A percentile compares a stretch with the other conserved stretches of the same genome.
Evolutionary conservation across 495 filamentous ascomycete species (phyloP).

Genomic region (Usnea hakonensis): DNA sequence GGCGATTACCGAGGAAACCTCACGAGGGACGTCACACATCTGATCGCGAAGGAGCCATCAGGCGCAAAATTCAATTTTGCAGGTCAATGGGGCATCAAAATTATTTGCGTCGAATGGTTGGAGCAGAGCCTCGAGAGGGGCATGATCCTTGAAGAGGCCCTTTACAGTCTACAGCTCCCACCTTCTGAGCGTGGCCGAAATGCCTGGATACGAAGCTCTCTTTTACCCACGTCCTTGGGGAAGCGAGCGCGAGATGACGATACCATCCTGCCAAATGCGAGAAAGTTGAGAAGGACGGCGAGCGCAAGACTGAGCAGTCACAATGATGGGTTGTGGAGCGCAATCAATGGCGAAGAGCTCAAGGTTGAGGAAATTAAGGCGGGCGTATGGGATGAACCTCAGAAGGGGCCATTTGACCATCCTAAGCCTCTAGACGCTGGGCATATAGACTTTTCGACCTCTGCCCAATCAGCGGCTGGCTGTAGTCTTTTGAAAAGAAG

Average conservation of each 20-base stretch:
- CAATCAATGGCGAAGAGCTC: constrained; percentile 60
- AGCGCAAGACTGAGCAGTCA: constrained; percentile 72
- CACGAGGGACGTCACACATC: constrained; percentile 75
- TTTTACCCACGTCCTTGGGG: constrained; percentile 26
- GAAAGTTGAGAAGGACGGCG: constrained; percentile 71
- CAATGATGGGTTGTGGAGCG: constrained; percentile 76
- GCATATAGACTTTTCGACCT: not conserved
- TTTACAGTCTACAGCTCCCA: constrained; percentile 68
- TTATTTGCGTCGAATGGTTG: constrained; percentile 80
- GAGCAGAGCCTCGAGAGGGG: constrained; percentile 76
- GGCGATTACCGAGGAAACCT: constrained; percentile 79
- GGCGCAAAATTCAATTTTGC: constrained; percentile 88
- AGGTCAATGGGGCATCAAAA: constrained; percentile 64
- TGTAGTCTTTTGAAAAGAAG: not conserved
- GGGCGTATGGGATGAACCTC: constrained; percentile 19
- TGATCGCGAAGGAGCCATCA: constrained; percentile 68
- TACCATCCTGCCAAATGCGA: constrained; percentile 23
- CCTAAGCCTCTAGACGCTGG: not conserved
- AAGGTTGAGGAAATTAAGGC: constrained; percentile 18
- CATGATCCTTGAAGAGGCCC: constrained; percentile 82
- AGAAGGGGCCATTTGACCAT: constrained; percentile 1
- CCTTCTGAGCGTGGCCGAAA: constrained; percentile 62
- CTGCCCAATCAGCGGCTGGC: not conserved
- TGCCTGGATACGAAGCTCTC: constrained; percentile 56
- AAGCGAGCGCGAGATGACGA: constrained; percentile 40